Evolutionary conservation across 352 stramenopile species (phyloP).

Genomic region (Globisporangium parvum): DNA sequence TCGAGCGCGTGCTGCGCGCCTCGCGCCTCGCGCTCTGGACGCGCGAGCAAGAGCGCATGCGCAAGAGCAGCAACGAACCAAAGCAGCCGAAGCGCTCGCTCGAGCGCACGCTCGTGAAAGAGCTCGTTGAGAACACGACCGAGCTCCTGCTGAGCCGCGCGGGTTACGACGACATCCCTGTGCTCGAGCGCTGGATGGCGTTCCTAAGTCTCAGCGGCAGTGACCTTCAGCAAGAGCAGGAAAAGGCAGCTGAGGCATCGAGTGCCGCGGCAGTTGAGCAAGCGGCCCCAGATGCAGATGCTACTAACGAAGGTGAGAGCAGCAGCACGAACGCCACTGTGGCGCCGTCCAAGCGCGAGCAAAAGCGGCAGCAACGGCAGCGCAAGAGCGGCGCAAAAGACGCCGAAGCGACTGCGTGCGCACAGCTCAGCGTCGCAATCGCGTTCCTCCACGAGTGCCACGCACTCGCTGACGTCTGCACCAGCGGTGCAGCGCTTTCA

Average conservation of each 20-base stretch:
- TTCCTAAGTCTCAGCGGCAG: slow-evolving; percentile 16
- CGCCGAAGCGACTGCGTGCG: slow-evolving; percentile 12
- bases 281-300: not conserved
- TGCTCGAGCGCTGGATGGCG: slow-evolving; percentile 41
- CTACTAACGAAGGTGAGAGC: not conserved
- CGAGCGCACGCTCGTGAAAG: slow-evolving; percentile 32
- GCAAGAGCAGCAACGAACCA: slow-evolving; percentile 5
- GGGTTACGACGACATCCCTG: slow-evolving; percentile 18
- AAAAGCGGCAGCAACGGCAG: slow-evolving; percentile 20
- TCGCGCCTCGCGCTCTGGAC: slow-evolving; percentile 23
- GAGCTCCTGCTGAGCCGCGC: slow-evolving; percentile 57
- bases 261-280: not conserved
- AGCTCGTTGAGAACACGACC: slow-evolving; percentile 62
- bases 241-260: slow-evolving; percentile 3
- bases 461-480: not conserved
- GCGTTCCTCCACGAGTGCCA: slow-evolving; percentile 32
- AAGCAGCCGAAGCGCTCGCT: slow-evolving; percentile 22
- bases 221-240: slow-evolving; percentile 3
- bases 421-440: slow-evolving; percentile 46
- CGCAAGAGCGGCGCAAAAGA: slow-evolving; percentile 1
- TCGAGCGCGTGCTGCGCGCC: slow-evolving; percentile 20
- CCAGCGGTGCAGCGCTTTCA: too few species aligned
- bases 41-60: slow-evolving; percentile 10
- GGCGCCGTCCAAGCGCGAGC: slow-evolving; percentile 9
- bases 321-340: not conserved